Evolutionary conservation across 2,329 filamentous ascomycete species (phyloP).

Genomic region (Clonostachys byssicola): DNA sequence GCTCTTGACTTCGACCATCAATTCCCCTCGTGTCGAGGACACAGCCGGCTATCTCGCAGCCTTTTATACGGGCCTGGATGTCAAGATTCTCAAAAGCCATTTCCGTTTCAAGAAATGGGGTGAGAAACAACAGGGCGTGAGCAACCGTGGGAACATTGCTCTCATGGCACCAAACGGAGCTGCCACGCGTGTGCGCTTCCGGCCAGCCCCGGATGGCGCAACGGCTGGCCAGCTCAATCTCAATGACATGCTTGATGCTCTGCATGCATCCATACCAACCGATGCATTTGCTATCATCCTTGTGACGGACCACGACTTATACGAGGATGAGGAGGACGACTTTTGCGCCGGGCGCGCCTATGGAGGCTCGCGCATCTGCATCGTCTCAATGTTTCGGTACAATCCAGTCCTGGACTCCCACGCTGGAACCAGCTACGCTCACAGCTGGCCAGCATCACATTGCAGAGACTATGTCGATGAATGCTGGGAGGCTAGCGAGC

Average conservation of each 20-base stretch:
- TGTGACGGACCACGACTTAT: slow-evolving; percentile 58
- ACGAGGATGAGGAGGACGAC: slow-evolving; percentile 60
- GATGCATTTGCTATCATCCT: slow-evolving; percentile 58
- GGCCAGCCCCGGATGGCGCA: slow-evolving; percentile 37
- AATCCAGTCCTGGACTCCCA: slow-evolving; percentile 42
- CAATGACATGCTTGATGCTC: slow-evolving; percentile 54
- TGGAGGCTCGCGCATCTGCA: slow-evolving; percentile 56
- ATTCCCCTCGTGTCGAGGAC: neutral
- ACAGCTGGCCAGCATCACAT: slow-evolving; percentile 64
- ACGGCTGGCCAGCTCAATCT: slow-evolving; percentile 53
- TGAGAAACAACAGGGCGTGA: neutral
- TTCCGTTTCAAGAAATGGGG: neutral
- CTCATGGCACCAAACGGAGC: neutral
- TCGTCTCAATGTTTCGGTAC: slow-evolving; percentile 61
- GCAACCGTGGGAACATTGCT: neutral
- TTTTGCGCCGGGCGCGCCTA: slow-evolving; percentile 66
- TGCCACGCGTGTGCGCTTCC: slow-evolving; percentile 32
- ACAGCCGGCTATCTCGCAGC: neutral
- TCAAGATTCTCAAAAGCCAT: neutral
- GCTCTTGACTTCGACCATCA: neutral
- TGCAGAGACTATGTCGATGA: slow-evolving; percentile 45
- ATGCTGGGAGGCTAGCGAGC: neutral
- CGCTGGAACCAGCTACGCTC: slow-evolving; percentile 32
- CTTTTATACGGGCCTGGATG: neutral
- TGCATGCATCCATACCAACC: slow-evolving; percentile 44